Evolutionary conservation across 345 rosid species (phyloP), one percentile per base, ranked within the genome.

Genomic region (Eucalyptus albens): DNA sequence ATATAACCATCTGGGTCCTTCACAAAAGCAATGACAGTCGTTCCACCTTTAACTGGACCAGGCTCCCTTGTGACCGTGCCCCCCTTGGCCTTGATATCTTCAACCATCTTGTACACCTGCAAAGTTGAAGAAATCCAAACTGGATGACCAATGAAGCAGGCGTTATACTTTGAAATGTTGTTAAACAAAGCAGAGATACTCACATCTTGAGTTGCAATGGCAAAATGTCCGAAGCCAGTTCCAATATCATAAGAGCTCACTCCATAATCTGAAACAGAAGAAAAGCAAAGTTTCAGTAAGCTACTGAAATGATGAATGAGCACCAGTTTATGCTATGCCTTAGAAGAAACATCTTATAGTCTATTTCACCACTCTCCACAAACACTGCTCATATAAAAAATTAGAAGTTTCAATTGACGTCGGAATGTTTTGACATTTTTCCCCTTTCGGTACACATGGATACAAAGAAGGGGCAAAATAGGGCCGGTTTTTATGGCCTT

Each of bases 1-100:
- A 87, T 26, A 87, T 96, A 97, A 62, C 99, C 99, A 94, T 97
- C 99, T n/a, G 98, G 99, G 93, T 97, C 99, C 96, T 97, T 98
- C 60, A 97, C 97, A 91, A 97, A 96, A 31, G 99, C 98, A 92
- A 96, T 95, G 42, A 94, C 92, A 91, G 94, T 62, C 9, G 31
- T 15, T 89, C 99, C 98, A 89, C 99, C 98, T 95, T 98, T 95
- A 77, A 98, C 99, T 2, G 98, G 98, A 90, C 98, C 99, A 65
- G 98, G 98, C 88, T 98, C 99, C 92, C 99, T 93, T 22, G 96
- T 95, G 87, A 98, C 92, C 50, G 59, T 91, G 16, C 99, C 99
- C 88, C 98, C 99, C 90, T 94, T 93, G 89, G 98, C 97, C 88
- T 95, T 96, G 27, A 95, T 90, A 0, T 92, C 89, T 90, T 97